Evolutionary conservation across 305 asterid species (phyloP), one percentile per base, ranked within the genome.

Genomic region (Fraxinus xanthoxyloides): DNA sequence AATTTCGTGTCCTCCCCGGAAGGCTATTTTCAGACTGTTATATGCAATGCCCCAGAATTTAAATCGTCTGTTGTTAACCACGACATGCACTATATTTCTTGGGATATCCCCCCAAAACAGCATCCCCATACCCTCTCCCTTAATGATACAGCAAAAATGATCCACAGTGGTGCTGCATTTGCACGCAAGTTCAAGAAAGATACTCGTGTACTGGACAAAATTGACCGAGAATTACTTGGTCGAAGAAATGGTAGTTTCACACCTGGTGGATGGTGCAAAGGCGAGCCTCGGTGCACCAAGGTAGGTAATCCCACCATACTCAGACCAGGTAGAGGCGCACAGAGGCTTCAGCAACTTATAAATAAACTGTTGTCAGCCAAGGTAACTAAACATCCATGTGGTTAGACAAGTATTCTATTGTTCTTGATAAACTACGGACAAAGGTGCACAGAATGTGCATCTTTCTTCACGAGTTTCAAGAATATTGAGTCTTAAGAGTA

Each of bases 1-100:
- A 96, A 96, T 84, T 96, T 96, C 9, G 91, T 94, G 1, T 96
- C 99, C 77, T 90, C 99, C 30, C 98, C 98, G 0, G 98, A 96
- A 86, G 97, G 97, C 78, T 96, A 96, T 83, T 96, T 96, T 83
- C 99, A 96, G 85, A 96, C 98, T 0, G 94, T 96, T 3, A 77
- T 86, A 74, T 96, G 99, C 92, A 96, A 96, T 19, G 87, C 90
- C 17, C 99, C 98, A 0, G 90, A 92, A 76, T 94, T 93, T 38
- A 79, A 84, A 6, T 92, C 90, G 0, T 94, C 99, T 1, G 94
- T 91, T 9, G 87, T 92, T 77, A 96, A 96, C 90, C 97, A 96
- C 43, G 99, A 96, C 87, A 92, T 96, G 98, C 98, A 96, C 88
- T 94, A 77, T 46, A 94, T 96, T 48, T 83, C 98, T 30, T 94